Evolutionary conservation across 1,284 basidiomycete genomes (phyloP).

Genomic region (Phellinidium pouzarii): DNA sequence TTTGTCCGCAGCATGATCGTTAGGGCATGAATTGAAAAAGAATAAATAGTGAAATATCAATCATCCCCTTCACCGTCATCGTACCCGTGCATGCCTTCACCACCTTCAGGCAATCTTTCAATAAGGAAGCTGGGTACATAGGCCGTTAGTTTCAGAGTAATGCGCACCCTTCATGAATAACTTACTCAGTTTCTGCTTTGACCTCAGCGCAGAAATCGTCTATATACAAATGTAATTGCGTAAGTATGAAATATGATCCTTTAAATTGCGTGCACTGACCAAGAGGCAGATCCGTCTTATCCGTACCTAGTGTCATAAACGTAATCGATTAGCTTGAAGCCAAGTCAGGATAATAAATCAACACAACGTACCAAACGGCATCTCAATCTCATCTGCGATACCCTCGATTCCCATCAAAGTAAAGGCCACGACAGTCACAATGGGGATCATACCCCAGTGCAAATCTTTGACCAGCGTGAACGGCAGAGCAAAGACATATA

Average conservation of each 20-base stretch:
- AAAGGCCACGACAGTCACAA: conserved; percentile 79
- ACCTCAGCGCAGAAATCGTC: conserved; percentile 82
- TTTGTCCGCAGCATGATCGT: background rate
- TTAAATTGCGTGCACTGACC: conserved; percentile 35
- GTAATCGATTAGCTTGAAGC: conserved; percentile 7
- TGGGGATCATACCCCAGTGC: conserved; percentile 76
- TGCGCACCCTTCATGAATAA: conserved; percentile 17
- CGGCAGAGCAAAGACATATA: conserved; percentile 83
- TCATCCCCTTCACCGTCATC: conserved; percentile 76
- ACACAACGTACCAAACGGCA: conserved; percentile 66
- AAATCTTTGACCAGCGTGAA: conserved; percentile 75
- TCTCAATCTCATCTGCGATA: conserved; percentile 87
- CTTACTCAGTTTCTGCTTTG: conserved; percentile 77
- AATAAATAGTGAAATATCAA: conserved; percentile 28
- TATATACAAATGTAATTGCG: conserved; percentile 27
- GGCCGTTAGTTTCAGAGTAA: conserved; percentile 7
- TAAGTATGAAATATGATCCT: background rate
- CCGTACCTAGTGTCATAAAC: conserved; percentile 40
- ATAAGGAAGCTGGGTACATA: conserved; percentile 57
- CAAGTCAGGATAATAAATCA: conserved; percentile 1
- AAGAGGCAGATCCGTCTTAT: conserved; percentile 61
- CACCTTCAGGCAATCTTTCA: conserved; percentile 71
- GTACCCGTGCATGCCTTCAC: conserved; percentile 53
- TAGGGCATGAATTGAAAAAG: background rate
- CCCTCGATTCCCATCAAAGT: conserved; percentile 92